Percentiles rank a stretch among this genome's conserved stretches.
Conservation (phyloP, 371 early-diverging fungal species). For the Mucor irregularis region DNA sequence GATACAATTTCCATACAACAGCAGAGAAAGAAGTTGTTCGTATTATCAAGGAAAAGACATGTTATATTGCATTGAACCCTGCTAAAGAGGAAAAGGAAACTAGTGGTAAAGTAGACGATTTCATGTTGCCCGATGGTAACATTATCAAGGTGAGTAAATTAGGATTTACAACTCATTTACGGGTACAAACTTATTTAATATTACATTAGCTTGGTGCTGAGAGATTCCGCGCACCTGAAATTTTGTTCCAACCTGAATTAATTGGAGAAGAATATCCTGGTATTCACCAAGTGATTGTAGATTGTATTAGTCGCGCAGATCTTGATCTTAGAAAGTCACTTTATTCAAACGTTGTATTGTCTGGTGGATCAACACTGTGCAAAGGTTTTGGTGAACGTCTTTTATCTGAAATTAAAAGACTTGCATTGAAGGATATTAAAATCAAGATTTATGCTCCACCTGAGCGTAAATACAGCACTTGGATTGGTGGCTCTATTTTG, state of each 20-base stretch:
- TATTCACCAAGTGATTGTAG: conserved; percentile 86
- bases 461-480: conserved; percentile 96
- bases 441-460: conserved; percentile 96
- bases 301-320: conserved; percentile 89
- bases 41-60: conserved; percentile 93
- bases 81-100: conserved; percentile 87
- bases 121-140: conserved; percentile 90
- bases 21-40: conserved; percentile 95
- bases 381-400: conserved; percentile 92
- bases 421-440: conserved; percentile 87
- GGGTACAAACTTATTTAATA: neutral
- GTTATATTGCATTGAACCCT: conserved; percentile 90
- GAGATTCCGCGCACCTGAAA: conserved; percentile 85
- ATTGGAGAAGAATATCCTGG: conserved; percentile 90
- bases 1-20: conserved; percentile 84
- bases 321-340: conserved; percentile 87
- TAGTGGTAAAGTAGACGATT: conserved; percentile 73
- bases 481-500: conserved; percentile 97
- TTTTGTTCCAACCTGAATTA: conserved; percentile 89
- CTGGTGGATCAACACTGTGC: conserved; percentile 25
- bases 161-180: too few species aligned
- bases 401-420: conserved; percentile 81
- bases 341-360: conserved; percentile 88
- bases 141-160: conserved; percentile 66
- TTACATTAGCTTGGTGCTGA: conserved; percentile 68